Evolutionary conservation across 1,139 yeast genomes (phyloP), one percentile per base, ranked within the genome.

Genomic region (Taphrina populina): DNA sequence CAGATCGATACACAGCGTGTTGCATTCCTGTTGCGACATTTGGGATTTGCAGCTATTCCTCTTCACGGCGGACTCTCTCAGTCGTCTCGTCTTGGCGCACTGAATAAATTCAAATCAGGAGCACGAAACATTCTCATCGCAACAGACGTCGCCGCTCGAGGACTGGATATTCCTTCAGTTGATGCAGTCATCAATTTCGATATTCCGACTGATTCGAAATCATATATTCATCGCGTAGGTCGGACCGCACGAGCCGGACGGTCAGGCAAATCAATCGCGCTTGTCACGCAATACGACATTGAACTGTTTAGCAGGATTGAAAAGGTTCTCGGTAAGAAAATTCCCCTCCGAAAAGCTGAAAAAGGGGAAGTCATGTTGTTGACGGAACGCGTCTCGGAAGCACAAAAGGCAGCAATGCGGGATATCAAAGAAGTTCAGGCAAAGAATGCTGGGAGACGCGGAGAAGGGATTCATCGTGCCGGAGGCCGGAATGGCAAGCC

Each of bases 191-290:
- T 92, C 60, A 92, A 92, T 70, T 92, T 88, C 67, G 96, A 90
- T 67, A 88, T 92, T 29, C 99, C 98, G 11, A 92, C 95, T 8
- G 97, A 94, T 66, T 88, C 97, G n/a, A 94, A 94, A 67, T 95
- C 96, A 1, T 92, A 94, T 65, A 90, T 94, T 63, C 98, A 92
- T 70, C 78, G 98, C 67, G 98, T 92, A 17, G 98, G 98, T 30
- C 83, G 98, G 75, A 92, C 98, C 24, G 98, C 98, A 1, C 83
- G 98, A 70, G 98, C 98, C 0, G 98, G 99, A 6, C 78, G 95
- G 62, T 81, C 95, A 0, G 99, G 99, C 53, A 87, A 85, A 68
- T 88, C 96, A 2, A 77, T 92, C 33, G 86, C 96, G 4, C 75
- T 92, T 58, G 95, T 92, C 24, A 88, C 96, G 0, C 99, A 92